Evolutionary conservation across 768 basidiomycete genomes (phyloP), one percentile per base, ranked within the genome.

Genomic region (Psilocybe sp.): DNA sequence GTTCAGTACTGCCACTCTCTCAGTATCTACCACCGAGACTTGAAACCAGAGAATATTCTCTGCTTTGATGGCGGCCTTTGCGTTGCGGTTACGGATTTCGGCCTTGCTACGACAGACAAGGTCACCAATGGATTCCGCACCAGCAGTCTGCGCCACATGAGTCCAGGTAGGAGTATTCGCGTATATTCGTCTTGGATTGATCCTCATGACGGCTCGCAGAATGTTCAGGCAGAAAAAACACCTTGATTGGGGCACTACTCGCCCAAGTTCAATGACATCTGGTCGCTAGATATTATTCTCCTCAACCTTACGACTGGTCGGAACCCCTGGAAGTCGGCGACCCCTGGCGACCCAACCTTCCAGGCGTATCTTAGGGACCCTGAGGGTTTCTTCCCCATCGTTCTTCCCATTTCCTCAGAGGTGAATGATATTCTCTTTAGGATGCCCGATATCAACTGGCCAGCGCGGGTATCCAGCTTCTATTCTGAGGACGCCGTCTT

Each of bases 71-170:
- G 82, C 62, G 94, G 93, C 53, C 77, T 83, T 54, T 79, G 83
- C 53, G 82, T 98, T 55, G 85, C 91, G 56, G 82, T 98, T 64
- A 95, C 94, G 40, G 96, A 98, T 71, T 98, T 98, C 65, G 96
- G 96, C 42, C 82, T 98, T 19, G 88, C 95, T 12, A 97, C 95
- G 4, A 88, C 88, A 33, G 93, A 96, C 56, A 84, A 82, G 64
- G 74, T 84, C 53, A 93, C 91, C 60, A 82, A 84, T 48, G 95
- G 98, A 69, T 93, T 95, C 71, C 86, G 93, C 50, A 97, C 95
- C 44, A 95, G 95, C 23, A 94, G 91, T 63, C 87, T 95, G 33
- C 97, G 94, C 69, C 96, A 97, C 71, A 95, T 98, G 89, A 94
- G 92, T 65, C 96, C 96, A 69, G 92, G 89, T 85, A 68, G 50